Base-by-base conservation (phyloP, 2,329 filamentous ascomycete genomes). In the Pseudonectria foliicola region DNA sequence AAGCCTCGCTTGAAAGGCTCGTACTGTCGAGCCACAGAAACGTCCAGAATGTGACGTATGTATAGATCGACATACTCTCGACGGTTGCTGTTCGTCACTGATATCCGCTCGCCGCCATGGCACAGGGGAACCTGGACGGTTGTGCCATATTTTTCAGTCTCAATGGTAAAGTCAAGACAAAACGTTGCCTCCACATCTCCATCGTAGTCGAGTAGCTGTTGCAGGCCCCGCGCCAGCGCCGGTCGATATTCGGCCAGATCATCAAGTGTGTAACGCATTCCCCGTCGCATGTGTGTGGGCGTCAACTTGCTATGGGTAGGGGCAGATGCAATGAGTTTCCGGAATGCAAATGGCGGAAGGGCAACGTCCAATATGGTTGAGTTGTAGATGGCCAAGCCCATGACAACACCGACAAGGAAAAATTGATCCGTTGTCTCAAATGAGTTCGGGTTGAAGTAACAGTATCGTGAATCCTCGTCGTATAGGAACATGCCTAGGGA, bases 1-100 rank as follows among this genome's bases (percentile, higher is more conserved):
- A 95, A 95, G 1, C 89, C 89, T 35, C 88, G 77, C 56, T 92
- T 92, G 69, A 95, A 95, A 1, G 89, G 88, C 55, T 94, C 87
- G 45, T 93, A 95, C 53, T 95, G 88, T 27, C 85, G 75, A 26
- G 75, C 67, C 2, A 95, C 83, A 1, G 85, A 75, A 6, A 72
- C 79, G 50, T 95, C 87, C 10, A 95, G 75, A 8, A 90, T 59
- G 55, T 90, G 84, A 26, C 80, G 77, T 8, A 94, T 75, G 54
- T 94, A 94, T 3, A 87, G 67, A 47, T 90, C 82, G 34, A 95
- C 87, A 50, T 90, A 95, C 51, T 95, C 88, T 44, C 77, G 76
- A 18, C 86, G 75, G 49, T 95, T 95, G 12, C 71, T 60, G 49
- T 86, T 92, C n/a, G 85, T 95, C 29, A 95, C 88, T 4, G 82